Base-by-base conservation (phyloP, 2,329 filamentous ascomycete genomes). In the Diaporthe sp. region DNA sequence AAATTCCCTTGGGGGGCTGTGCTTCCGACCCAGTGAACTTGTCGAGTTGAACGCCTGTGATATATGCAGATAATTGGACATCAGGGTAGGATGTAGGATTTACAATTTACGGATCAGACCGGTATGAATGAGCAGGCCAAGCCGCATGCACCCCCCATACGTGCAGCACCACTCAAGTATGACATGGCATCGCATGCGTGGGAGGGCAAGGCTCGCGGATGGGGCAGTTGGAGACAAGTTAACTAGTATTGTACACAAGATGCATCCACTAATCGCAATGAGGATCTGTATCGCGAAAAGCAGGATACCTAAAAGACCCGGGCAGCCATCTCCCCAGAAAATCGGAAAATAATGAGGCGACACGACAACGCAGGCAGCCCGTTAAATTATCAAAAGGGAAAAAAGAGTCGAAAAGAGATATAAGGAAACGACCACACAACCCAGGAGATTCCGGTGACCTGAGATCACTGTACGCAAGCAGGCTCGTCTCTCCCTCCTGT, bases 191-290 rank as follows among this genome's bases (percentile, higher is more conserved):
- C 6, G 10, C 19, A 58, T 1, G 4, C 52, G 6, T 54, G 30
- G 4, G 19, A 12, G 38, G 30, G 40, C 30, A 52, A 57, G 54
- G 64, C 30, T 55, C 15, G n/a, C 50, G 35, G 52, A 8, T 47
- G 42, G 42, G 42, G 33, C 55, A 42, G 45, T 50, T 55, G 68
- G 72, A 76, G 72, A 74, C 74, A 76, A 72, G 60, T 68, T 64
- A 64, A 74, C 74, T 76, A 64, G 58, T 76, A 76, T 74, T 74
- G 72, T 76, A 76, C 74, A 76, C 66, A 75, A 74, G 71, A 71
- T 74, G 74, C 33, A 72, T 72, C 74, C 47, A 64, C 73, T 70
- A 66, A 72, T 70, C 71, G 64, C 74, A 73, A 66, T 64, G 61
- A 69, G 58, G 33, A 64, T 64, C 54, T 54, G 54, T 75, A 75